Percentiles rank a stretch among this genome's conserved stretches.
Conservation (phyloP, 805 yeast species). For the Yamadazyma phyllophila region DNA sequence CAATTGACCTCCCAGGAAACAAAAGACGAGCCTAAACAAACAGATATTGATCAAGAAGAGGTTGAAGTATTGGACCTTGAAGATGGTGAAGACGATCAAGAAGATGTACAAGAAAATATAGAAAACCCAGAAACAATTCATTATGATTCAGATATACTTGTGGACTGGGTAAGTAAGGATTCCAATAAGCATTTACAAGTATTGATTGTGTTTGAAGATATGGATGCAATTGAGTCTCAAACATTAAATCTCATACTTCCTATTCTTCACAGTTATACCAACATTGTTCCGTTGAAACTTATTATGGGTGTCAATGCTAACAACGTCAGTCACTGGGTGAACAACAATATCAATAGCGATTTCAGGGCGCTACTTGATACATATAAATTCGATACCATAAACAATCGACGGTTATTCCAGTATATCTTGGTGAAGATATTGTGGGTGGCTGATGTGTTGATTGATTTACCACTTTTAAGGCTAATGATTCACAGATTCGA, state of each 20-base stretch:
- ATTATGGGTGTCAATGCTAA: constrained; percentile 35
- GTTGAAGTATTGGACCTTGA: too few relatives aligned
- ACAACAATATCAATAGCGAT: constrained; percentile 29
- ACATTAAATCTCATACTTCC: constrained; percentile 35
- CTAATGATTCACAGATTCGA: constrained; percentile 34
- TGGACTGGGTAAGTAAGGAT: constrained; percentile 5
- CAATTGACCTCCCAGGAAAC: constrained; percentile 17
- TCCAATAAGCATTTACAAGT: not conserved
- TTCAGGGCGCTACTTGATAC: constrained; percentile 27
- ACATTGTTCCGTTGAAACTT: constrained; percentile 30
- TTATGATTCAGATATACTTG: constrained; percentile 32
- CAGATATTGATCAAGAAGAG: too few relatives aligned
- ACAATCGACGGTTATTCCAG: constrained; percentile 28
- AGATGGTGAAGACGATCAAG: too few relatives aligned
- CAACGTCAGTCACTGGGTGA: constrained; percentile 38
- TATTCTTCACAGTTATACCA: constrained; percentile 25
- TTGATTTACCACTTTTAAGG: constrained; percentile 24
- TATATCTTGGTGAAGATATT: constrained; percentile 34
- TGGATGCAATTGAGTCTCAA: constrained; percentile 33
- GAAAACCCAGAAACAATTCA: too few relatives aligned
- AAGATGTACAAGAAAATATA: too few relatives aligned
- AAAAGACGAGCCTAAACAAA: too few relatives aligned
- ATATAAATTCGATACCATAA: constrained; percentile 32
- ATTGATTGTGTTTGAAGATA: constrained; percentile 34
- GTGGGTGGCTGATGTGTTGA: constrained; percentile 17